Evolutionary conservation across 1,139 yeast genomes (phyloP).

Genomic region (Geotrichum klebahnii): DNA sequence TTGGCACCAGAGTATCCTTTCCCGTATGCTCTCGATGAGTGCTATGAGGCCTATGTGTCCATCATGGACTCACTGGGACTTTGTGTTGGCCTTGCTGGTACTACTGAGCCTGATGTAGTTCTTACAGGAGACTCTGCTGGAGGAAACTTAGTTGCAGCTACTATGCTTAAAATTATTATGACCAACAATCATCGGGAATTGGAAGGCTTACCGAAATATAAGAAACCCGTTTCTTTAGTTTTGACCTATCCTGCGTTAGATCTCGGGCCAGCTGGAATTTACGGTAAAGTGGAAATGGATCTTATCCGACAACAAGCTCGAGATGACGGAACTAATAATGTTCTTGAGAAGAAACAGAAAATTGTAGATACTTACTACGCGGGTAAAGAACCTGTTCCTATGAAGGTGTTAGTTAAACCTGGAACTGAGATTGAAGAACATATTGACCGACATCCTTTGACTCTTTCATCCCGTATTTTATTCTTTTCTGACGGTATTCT

Average conservation of each 20-base stretch:
- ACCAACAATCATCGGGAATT: conserved; percentile 15
- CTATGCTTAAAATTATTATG: conserved; percentile 22
- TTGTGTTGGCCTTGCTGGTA: conserved; percentile 23
- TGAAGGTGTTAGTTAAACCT: conserved; percentile 17
- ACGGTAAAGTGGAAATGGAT: conserved; percentile 25
- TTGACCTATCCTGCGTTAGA: conserved; percentile 27
- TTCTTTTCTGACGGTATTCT: conserved; percentile 24
- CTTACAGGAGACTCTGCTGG: conserved; percentile 28
- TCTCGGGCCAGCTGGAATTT: conserved; percentile 24
- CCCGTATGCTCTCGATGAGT: conserved; percentile 50
- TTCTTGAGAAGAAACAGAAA: conserved; percentile 21
- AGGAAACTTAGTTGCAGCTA: conserved; percentile 25
- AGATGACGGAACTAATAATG: conserved; percentile 20
- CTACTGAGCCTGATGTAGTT: conserved; percentile 23
- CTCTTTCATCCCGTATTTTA: conserved; percentile 25
- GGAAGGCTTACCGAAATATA: conserved; percentile 14
- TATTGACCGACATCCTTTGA: conserved; percentile 21
- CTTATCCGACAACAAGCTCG: conserved; percentile 23
- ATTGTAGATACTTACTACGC: conserved; percentile 21
- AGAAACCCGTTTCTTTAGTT: conserved; percentile 28
- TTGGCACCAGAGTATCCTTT: conserved; percentile 51
- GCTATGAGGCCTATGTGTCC: conserved; percentile 41
- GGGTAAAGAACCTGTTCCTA: conserved; percentile 17
- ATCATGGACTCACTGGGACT: conserved; percentile 26
- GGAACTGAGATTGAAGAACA: conserved; percentile 16